These are phyloP conservation scores for Nakaseomyces sp. DNA, from an alignment of 1,139 yeast species.

Conservation along the genomic window DNA sequence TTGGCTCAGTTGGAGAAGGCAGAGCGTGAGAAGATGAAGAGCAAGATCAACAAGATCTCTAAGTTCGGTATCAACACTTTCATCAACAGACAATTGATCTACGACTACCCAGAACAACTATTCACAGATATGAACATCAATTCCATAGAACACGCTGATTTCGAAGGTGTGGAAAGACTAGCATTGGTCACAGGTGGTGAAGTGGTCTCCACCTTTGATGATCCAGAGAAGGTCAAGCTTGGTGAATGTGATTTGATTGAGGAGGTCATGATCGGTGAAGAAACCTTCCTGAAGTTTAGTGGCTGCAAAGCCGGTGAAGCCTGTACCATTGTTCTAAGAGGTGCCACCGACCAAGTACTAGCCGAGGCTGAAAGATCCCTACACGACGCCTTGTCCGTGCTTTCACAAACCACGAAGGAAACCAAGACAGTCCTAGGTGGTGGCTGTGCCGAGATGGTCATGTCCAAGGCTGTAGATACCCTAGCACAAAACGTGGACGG, in stretches of 20 bases:
- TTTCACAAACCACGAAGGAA: constrained; percentile 89
- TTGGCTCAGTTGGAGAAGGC: constrained; percentile 94
- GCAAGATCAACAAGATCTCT: constrained; percentile 78
- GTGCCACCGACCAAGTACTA: constrained; percentile 91
- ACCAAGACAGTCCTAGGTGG: constrained; percentile 97
- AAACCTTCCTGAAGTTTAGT: constrained; percentile 72
- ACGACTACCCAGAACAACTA: constrained; percentile 95
- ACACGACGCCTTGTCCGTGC: constrained; percentile 92
- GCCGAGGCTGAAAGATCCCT: constrained; percentile 97
- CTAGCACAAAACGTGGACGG: constrained; percentile 92
- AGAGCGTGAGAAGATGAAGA: constrained; percentile 87
- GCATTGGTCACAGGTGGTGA: constrained; percentile 98
- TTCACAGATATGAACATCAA: constrained; percentile 82
- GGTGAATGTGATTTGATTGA: constrained; percentile 89
- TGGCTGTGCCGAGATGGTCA: constrained; percentile 95
- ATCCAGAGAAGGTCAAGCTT: constrained; percentile 74
- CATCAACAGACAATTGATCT: constrained; percentile 90
- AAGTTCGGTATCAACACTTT: constrained; percentile 80
- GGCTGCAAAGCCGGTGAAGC: constrained; percentile 97
- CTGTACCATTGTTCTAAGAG: constrained; percentile 90
- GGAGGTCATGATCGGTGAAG: constrained; percentile 87
- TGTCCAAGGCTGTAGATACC: constrained; percentile 96
- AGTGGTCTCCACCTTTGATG: constrained; percentile 92
- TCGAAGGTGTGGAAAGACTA: constrained; percentile 93
- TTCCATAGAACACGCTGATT: constrained; percentile 96